Evolutionary conservation across 2,329 filamentous ascomycete genomes (phyloP).

Genomic region (Ceratocystis papillata): DNA sequence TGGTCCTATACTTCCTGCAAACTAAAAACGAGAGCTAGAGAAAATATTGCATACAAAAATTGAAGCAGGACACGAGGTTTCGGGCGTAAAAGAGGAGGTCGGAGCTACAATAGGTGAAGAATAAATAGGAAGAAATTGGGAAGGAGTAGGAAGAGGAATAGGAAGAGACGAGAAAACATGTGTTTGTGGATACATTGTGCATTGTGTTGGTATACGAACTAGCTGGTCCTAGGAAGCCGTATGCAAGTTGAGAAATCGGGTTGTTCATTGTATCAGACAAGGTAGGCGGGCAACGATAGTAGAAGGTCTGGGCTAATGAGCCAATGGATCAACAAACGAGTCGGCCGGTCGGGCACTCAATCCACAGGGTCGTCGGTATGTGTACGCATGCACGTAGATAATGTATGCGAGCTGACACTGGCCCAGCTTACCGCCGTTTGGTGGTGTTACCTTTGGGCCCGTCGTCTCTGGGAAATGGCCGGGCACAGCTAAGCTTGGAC

Average conservation of each 20-base stretch:
- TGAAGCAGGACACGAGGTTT: not conserved
- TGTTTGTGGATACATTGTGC: slow-evolving; percentile 11
- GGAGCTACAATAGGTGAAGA: not conserved
- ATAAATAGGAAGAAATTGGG: no score
- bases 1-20: not conserved
- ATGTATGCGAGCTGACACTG: no score
- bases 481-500: slow-evolving; percentile 7
- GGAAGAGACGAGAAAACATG: not conserved
- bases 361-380: no score
- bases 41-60: not conserved
- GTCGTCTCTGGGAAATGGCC: no score
- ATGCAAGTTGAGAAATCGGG: not conserved
- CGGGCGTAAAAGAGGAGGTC: not conserved
- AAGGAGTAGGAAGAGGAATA: not conserved
- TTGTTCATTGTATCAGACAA: not conserved
- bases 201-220: not conserved
- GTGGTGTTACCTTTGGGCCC: not conserved
- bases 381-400: no score
- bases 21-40: not conserved
- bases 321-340: no score
- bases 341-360: no score
- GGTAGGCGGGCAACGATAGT: no score
- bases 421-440: not conserved
- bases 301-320: no score
- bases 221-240: not conserved